Conservation (phyloP, 2,329 filamentous ascomycete species). For the Trichoderma breve region DNA sequence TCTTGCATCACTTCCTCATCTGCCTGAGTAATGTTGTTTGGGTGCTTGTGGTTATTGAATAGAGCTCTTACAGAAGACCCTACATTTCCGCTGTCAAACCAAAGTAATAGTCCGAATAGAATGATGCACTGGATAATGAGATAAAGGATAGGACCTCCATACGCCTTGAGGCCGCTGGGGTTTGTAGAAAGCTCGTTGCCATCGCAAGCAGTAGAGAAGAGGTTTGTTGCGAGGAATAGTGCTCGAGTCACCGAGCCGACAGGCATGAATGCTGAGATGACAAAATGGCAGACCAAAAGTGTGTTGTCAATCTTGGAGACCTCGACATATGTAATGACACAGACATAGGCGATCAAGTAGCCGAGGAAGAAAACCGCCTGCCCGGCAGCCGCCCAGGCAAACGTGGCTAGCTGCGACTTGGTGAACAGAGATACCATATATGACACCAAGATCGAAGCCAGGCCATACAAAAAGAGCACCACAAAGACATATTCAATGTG, state of each 20-base stretch:
- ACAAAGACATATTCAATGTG: constrained; percentile 78
- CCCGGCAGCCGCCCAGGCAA: constrained; percentile 75
- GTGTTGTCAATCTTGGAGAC: constrained; percentile 65
- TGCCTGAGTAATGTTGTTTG: constrained; percentile 25
- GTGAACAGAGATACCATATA: constrained; percentile 82
- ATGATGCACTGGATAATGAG: constrained; percentile 70
- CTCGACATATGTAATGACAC: constrained; percentile 71
- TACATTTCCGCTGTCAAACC: constrained; percentile 73
- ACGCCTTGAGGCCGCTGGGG: constrained; percentile 69
- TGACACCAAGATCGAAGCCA: constrained; percentile 71
- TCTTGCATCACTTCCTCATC: constrained; percentile 66
- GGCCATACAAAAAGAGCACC: constrained; percentile 75
- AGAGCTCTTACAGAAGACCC: constrained; percentile 50
- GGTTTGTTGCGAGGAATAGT: constrained; percentile 74
- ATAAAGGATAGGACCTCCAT: constrained; percentile 83
- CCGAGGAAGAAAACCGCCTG: constrained; percentile 71
- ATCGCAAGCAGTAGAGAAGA: constrained; percentile 77
- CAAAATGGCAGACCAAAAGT: constrained; percentile 70
- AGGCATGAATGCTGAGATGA: constrained; percentile 70
- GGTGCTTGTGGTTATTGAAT: constrained; percentile 34
- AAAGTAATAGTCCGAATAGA: constrained; percentile 71
- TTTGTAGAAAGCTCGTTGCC: constrained; percentile 62
- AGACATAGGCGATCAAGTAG: constrained; percentile 70
- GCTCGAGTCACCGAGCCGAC: constrained; percentile 72
- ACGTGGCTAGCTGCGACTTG: constrained; percentile 76